Percentiles rank a stretch among this genome's conserved stretches.
These are phyloP conservation scores for Luffa acutangula DNA, from an alignment of 306 rosid genomes.

Conservation along the genomic window DNA sequence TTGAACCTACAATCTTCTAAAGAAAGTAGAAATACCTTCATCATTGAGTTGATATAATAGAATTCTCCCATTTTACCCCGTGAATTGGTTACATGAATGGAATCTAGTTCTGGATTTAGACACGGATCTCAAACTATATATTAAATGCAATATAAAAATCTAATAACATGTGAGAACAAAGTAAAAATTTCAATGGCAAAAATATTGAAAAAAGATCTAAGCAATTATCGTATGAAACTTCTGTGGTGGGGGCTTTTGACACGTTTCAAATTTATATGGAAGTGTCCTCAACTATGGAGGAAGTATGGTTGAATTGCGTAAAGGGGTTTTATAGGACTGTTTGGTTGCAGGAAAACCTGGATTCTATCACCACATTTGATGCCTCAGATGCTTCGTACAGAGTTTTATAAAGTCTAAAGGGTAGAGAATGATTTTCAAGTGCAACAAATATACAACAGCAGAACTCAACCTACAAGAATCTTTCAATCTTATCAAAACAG, in stretches of 20 bases:
- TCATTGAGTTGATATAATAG: no score
- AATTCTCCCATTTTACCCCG: background rate
- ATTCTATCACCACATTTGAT: background rate
- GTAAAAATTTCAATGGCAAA: background rate
- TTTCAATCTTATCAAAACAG: background rate
- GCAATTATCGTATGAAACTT: no score
- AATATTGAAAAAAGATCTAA: no score
- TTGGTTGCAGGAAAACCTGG: background rate
- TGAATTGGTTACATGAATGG: background rate
- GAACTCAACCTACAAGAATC: background rate
- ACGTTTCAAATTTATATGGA: background rate
- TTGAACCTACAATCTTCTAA: no score
- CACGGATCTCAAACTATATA: background rate
- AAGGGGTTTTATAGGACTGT: background rate
- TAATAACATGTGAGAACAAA: background rate
- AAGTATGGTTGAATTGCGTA: background rate
- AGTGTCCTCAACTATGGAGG: background rate
- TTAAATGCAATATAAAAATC: background rate
- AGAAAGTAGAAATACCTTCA: no score
- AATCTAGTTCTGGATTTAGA: background rate
- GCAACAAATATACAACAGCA: background rate
- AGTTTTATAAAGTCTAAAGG: background rate
- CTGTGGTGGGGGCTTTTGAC: background rate
- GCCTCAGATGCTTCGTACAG: background rate
- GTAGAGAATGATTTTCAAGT: background rate